Conservation (phyloP, 2,329 filamentous ascomycete species). For the Beauveria medogensis region DNA sequence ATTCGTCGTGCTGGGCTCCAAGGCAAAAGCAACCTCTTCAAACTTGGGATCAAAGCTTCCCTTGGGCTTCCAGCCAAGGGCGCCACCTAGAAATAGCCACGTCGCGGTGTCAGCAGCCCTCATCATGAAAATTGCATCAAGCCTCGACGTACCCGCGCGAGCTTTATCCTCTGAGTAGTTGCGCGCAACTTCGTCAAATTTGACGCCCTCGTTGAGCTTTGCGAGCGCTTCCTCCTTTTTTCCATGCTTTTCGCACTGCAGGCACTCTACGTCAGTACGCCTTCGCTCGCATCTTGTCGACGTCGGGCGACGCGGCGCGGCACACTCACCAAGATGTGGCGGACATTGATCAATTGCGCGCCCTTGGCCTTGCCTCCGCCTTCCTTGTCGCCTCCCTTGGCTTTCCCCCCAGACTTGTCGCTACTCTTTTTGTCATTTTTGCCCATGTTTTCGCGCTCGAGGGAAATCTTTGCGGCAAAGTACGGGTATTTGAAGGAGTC, state of each 20-base stretch:
- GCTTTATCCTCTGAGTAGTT: conserved; percentile 73
- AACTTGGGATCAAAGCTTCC: conserved; percentile 61
- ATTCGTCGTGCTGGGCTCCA: conserved; percentile 57
- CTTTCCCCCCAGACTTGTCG: conserved; percentile 27
- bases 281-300: not conserved
- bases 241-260: conserved; percentile 60
- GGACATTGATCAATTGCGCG: conserved; percentile 62
- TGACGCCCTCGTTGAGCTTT: conserved; percentile 57
- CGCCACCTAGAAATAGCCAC: conserved; percentile 45
- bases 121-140: conserved; percentile 8
- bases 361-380: conserved; percentile 36
- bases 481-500: not conserved
- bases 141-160: conserved; percentile 41
- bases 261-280: not conserved
- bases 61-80: conserved; percentile 64
- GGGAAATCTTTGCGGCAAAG: not conserved
- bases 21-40: conserved; percentile 61
- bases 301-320: not conserved
- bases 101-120: not conserved
- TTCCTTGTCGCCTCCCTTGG: conserved; percentile 22
- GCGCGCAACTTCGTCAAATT: conserved; percentile 67
- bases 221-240: conserved; percentile 69
- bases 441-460: conserved; percentile 23
- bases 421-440: conserved; percentile 34
- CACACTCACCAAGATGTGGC: conserved; percentile 55